Base-by-base conservation (phyloP, 2,329 filamentous ascomycete species). In the Grosmannia huntii region DNA sequence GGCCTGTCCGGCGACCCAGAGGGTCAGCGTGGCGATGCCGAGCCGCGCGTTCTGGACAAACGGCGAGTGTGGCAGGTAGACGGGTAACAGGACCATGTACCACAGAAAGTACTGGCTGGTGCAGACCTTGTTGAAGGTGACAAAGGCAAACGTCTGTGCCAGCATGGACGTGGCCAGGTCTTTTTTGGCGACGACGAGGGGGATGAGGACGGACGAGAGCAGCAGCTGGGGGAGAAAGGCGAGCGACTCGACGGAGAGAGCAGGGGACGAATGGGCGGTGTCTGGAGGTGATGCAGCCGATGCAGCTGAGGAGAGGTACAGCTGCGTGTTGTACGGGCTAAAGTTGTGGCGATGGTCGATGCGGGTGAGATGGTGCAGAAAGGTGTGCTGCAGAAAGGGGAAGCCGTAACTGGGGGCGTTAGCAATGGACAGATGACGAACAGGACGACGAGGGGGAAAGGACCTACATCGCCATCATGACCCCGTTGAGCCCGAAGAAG, bases 81-180 rank as follows among this genome's bases (percentile, higher is more conserved):
- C 85, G 0, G 94, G 94, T 3, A 97, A 76, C 65, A 99, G 89
- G 63, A 96, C 83, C 72, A 96, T 85, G 72, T 99, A 97, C 94
- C 94, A 99, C 55, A 99, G 81, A 71, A 99, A 99, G 70, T 99
- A 99, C 90, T 97, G 92, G 67, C 90, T 96, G 3, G 94, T 99
- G 78, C 92, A 97, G 62, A 99, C 94, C 75, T 99, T 99, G 75
- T 99, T 99, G 66, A 97, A 97, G 0, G 90, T 86, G 4, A 97
- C 94, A 71, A 99, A 99, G 0, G 92, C 89, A 72, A 96, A 96
- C 0, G 94, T 97, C 72, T 99, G 94, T 4, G 89, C 90, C 61
- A 97, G 81, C 88, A 97, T 91, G 5, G 89, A 86, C 0, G 84
- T 82, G 0, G 91, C 79, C 0, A 99, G 79, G 65, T 94, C 85